Base-by-base conservation (phyloP, 225 moss, liverwort and hornwort species). In the Physcomitrellopsis africana region DNA sequence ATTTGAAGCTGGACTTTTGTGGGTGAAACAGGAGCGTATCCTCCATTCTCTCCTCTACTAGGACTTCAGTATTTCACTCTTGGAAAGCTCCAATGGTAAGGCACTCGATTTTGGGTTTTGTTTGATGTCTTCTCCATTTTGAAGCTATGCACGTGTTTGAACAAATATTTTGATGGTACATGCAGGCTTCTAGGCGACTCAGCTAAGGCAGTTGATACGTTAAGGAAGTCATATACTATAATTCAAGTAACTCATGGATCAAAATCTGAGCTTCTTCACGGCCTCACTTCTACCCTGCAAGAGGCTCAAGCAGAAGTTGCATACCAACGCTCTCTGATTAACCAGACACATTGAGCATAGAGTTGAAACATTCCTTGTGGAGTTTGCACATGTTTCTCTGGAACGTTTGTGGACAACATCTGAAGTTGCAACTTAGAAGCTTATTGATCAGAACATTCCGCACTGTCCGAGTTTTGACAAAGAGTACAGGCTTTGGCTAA, bases 41-140 rank as follows among this genome's bases (percentile, higher is more conserved):
- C 86, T 27, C 74, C 82, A 23, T 88, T 82, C 52, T 94, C 94
- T 68, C 97, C 94, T 14, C 84, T 97, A 11, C 79, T 97, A 60
- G 94, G 97, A 37, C 94, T 97, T 63, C 94, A 97, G 78, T 85
- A 87, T 55, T 96, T 86, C 64, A 81, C 86, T 5, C 85, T 93
- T 41, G 97, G 94, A 57, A 97, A 94, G 80, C 81, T 97, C 54
- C 91, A 90, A 66, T 93, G 94, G 97, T 97, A 85, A 79, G 51
- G 2, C 69, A 51, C 20, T 65, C 19, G 71, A 24, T 63, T 54
- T 14, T 51, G 1, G 55, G 42, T 66, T 37, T 51, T 53, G 29
- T 67, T 51, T 10, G 49, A 58, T 49, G 41, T 22, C 22, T 12
- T 14, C 41, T 60, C 1, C 22, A 19, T 70, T 60, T 0, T 26